Conservation (phyloP, 805 yeast species). For the Yamadazyma scolyti region DNA sequence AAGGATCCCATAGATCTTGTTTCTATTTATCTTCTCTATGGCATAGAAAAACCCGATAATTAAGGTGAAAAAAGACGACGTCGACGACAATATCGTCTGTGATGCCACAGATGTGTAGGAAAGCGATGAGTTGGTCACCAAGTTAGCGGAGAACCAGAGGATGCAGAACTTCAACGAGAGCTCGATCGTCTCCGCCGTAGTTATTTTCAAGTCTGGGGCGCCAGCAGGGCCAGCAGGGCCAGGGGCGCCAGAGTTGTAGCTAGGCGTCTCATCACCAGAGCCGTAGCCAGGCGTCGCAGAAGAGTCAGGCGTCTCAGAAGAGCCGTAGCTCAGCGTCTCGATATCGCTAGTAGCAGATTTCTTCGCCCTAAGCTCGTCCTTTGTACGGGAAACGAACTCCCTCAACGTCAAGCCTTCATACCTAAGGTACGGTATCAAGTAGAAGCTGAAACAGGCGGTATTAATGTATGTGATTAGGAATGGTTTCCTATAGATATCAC, state of each 20-base stretch:
- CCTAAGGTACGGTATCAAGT: slow-evolving; percentile 58
- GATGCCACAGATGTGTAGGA: slow-evolving; percentile 90
- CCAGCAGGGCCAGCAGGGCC: background rate
- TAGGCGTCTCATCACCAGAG: too few species aligned
- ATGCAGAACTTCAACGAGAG: slow-evolving; percentile 79
- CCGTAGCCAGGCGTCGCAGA: too few species aligned
- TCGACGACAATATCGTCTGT: slow-evolving; percentile 89
- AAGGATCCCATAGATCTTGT: slow-evolving; percentile 66
- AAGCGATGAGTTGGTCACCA: slow-evolving; percentile 83
- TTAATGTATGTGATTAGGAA: slow-evolving; percentile 89
- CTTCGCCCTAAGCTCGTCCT: too few species aligned
- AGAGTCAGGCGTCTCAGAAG: too few species aligned
- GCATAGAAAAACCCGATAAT: slow-evolving; percentile 70
- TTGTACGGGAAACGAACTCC: slow-evolving; percentile 23
- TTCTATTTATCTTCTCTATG: slow-evolving; percentile 62
- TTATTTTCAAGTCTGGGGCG: slow-evolving; percentile 23
- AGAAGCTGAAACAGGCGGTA: slow-evolving; percentile 79
- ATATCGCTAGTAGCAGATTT: too few species aligned
- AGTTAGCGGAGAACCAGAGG: slow-evolving; percentile 87
- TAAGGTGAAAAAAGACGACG: slow-evolving; percentile 90
- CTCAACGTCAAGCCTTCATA: slow-evolving; percentile 21
- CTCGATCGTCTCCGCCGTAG: slow-evolving; percentile 60
- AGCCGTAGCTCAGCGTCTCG: slow-evolving; percentile 8
- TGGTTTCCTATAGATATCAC: slow-evolving; percentile 75
- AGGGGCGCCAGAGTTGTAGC: too few species aligned